These are phyloP conservation scores for Pulveroboletus ridleyi DNA, from an alignment of 1,284 basidiomycete species.

Conservation along the genomic window DNA sequence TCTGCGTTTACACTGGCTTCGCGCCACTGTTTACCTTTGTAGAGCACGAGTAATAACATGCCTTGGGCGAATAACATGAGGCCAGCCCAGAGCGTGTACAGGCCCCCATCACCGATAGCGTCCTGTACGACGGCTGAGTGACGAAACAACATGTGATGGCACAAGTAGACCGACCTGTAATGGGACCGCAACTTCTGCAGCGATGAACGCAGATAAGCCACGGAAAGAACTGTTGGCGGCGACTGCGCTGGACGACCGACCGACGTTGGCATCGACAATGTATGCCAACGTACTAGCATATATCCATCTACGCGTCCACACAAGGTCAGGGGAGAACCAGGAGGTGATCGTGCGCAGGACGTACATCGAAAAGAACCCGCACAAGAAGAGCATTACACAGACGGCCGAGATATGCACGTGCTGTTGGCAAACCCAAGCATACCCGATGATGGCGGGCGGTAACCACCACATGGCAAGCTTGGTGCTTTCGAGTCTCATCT, in stretches of 20 bases:
- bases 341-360: conserved; percentile 28
- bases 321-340: conserved; percentile 11
- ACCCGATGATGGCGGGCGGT: conserved; percentile 67
- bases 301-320: conserved; percentile 54
- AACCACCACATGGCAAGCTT: conserved; percentile 59
- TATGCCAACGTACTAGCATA: conserved; percentile 79
- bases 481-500: conserved; percentile 81
- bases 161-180: conserved; percentile 25
- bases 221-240: conserved; percentile 77
- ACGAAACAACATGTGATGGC: not conserved
- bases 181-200: conserved; percentile 69
- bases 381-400: conserved; percentile 68
- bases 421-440: conserved; percentile 80
- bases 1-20: conserved; percentile 32
- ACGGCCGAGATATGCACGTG: conserved; percentile 70
- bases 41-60: conserved; percentile 49
- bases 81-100: conserved; percentile 67
- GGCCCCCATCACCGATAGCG: conserved; percentile 56
- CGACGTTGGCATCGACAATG: conserved; percentile 81
- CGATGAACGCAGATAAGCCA: conserved; percentile 74
- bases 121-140: conserved; percentile 38
- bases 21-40: conserved; percentile 48
- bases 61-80: conserved; percentile 49
- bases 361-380: conserved; percentile 77
- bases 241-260: conserved; percentile 75